A percentile compares a stretch with the other conserved stretches of the same genome.
Evolutionary conservation across 495 filamentous ascomycete genomes (phyloP).

Genomic region (Sordaria brevicollis): DNA sequence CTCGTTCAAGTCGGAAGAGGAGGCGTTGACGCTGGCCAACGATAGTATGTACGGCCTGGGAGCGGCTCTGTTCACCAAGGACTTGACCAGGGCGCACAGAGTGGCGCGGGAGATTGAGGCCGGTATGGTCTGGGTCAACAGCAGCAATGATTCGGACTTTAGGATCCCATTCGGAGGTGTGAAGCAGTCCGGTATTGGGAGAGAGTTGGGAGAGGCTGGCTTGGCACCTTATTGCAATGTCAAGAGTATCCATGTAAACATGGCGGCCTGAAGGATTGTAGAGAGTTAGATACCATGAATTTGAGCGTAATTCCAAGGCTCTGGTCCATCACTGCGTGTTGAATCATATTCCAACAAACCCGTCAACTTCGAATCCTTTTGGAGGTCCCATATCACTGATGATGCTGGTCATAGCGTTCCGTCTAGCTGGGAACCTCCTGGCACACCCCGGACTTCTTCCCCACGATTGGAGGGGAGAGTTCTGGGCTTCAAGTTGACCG

Average conservation of each 20-base stretch:
- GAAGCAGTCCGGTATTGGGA: slow-evolving; percentile 89
- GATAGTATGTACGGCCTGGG: slow-evolving; percentile 85
- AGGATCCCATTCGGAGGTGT: slow-evolving; percentile 85
- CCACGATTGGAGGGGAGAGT: not conserved
- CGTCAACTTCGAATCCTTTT: too few relatives aligned
- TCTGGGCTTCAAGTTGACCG: not conserved
- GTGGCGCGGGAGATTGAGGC: slow-evolving; percentile 78
- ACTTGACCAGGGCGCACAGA: slow-evolving; percentile 72
- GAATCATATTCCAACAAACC: too few relatives aligned
- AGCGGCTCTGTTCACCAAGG: slow-evolving; percentile 71
- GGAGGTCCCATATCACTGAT: not conserved
- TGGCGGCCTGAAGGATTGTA: slow-evolving; percentile 26
- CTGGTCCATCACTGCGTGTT: not conserved
- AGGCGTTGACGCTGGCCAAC: slow-evolving; percentile 77
- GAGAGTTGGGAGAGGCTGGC: slow-evolving; percentile 80
- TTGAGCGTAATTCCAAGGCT: not conserved
- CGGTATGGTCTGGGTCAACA: slow-evolving; percentile 98
- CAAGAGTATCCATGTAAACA: slow-evolving; percentile 74
- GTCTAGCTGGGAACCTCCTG: not conserved
- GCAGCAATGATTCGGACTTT: slow-evolving; percentile 64
- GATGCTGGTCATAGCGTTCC: not conserved
- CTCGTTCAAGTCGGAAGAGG: slow-evolving; percentile 75
- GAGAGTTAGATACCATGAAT: not conserved
- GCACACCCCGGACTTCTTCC: not conserved
- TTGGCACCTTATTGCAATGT: slow-evolving; percentile 70